A percentile compares a stretch with the other conserved stretches of the same genome.
Evolutionary conservation across 208 protist genomes (phyloP).

Genomic region (Acanthamoeba lenticulata): DNA sequence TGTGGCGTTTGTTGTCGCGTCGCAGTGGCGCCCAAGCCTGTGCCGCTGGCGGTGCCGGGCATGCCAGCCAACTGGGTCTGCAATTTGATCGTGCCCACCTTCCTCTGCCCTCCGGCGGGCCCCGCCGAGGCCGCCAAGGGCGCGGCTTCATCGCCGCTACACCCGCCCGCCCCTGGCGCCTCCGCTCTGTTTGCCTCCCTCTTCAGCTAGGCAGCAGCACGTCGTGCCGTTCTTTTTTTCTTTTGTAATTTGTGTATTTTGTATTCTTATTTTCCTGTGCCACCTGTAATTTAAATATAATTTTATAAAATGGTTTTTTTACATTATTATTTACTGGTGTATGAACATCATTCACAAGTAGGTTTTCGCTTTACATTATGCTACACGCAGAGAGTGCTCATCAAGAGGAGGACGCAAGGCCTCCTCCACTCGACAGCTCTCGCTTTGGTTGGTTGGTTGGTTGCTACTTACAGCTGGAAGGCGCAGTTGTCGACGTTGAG

Average conservation of each 20-base stretch:
- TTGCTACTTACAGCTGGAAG: slow-evolving; percentile 4
- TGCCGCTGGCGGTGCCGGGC: neutral
- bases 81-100: neutral
- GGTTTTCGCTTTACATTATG: too few species aligned
- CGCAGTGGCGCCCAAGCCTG: neutral
- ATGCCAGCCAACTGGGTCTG: neutral
- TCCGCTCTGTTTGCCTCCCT: neutral
- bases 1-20: neutral
- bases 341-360: too few species aligned
- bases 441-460: neutral
- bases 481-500: slow-evolving; percentile 47
- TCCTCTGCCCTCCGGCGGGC: neutral
- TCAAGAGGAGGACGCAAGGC: too few species aligned
- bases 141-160: neutral
- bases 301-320: too few species aligned
- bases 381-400: too few species aligned
- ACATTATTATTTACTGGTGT: too few species aligned
- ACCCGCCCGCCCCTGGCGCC: neutral
- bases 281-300: too few species aligned
- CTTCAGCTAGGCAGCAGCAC: neutral
- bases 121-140: neutral
- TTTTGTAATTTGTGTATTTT: too few species aligned
- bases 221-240: too few species aligned
- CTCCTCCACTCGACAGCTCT: neutral
- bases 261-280: too few species aligned